Conservation (phyloP, 2,329 filamentous ascomycete genomes). For the Emergomyces orientalis region DNA sequence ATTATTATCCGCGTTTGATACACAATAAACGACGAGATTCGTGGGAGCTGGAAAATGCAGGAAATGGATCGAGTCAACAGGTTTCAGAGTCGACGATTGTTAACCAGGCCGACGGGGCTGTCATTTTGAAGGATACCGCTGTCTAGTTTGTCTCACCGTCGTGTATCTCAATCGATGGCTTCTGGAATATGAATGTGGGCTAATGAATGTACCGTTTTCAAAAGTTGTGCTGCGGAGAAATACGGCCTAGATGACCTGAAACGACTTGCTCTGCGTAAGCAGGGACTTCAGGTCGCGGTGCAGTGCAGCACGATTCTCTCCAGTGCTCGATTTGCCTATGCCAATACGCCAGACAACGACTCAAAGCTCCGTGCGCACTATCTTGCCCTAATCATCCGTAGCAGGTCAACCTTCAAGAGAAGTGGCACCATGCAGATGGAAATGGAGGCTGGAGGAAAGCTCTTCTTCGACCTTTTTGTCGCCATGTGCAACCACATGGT, state of each 20-base stretch:
- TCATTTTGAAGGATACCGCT: conserved; percentile 77
- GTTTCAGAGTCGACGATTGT: conserved; percentile 56
- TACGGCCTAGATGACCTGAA: conserved; percentile 80
- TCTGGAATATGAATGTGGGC: neutral
- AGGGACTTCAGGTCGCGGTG: conserved; percentile 76
- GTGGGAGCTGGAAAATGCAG: conserved; percentile 67
- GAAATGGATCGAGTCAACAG: conserved; percentile 29
- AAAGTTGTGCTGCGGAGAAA: conserved; percentile 66
- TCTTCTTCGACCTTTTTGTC: conserved; percentile 92
- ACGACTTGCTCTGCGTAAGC: conserved; percentile 74
- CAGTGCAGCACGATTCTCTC: conserved; percentile 76
- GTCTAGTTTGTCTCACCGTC: conserved; percentile 52
- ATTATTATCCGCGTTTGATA: conserved; percentile 75
- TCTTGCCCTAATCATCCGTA: conserved; percentile 82
- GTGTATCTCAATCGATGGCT: neutral
- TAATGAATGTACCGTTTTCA: conserved; percentile 10
- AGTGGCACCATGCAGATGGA: conserved; percentile 93
- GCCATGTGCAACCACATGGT: conserved; percentile 85
- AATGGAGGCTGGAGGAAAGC: conserved; percentile 77
- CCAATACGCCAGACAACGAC: conserved; percentile 78
- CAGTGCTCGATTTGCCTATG: conserved; percentile 83
- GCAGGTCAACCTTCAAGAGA: conserved; percentile 78
- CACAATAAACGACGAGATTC: conserved; percentile 72
- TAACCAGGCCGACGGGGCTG: conserved; percentile 53
- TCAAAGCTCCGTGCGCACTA: conserved; percentile 88